Conservation (phyloP, 768 basidiomycete species). For the Aureoboletus auriporus region DNA sequence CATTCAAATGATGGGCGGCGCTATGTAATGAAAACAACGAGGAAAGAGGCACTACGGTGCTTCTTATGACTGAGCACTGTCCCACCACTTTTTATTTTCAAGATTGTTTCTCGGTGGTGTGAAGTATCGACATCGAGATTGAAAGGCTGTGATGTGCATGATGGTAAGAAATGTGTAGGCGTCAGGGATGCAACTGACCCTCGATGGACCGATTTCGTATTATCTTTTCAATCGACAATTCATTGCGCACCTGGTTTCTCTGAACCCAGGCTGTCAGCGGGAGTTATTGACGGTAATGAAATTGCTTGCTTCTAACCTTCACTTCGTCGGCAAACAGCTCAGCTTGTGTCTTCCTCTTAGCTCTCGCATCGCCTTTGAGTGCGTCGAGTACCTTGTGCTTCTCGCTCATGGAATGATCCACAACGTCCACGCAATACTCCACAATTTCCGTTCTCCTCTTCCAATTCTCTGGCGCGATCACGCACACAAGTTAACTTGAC, state of each 20-base stretch:
- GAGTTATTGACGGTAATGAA: conserved; percentile 29
- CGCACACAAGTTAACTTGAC: conserved; percentile 12
- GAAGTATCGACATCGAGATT: conserved; percentile 77
- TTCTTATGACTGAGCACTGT: conserved; percentile 35
- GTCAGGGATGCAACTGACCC: conserved; percentile 41
- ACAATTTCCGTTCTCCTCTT: conserved; percentile 69
- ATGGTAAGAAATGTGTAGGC: conserved; percentile 16
- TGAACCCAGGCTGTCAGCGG: conserved; percentile 33
- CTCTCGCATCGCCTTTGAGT: conserved; percentile 40
- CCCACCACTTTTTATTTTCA: conserved; percentile 58
- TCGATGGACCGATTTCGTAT: conserved; percentile 66
- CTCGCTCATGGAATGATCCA: conserved; percentile 60
- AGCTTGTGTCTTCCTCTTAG: conserved; percentile 50
- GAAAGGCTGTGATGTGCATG: conserved; percentile 54
- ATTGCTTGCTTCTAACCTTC: conserved; percentile 46
- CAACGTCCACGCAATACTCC: conserved; percentile 67
- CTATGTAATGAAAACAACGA: conserved; percentile 28
- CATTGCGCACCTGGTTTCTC: conserved; percentile 74
- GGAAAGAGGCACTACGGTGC: conserved; percentile 28
- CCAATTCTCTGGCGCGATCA: conserved; percentile 53
- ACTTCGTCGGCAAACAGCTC: conserved; percentile 63
- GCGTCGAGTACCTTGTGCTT: conserved; percentile 46
- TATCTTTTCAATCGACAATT: conserved; percentile 68
- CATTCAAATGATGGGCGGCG: conserved; percentile 12
- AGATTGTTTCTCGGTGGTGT: conserved; percentile 56